Conservation (phyloP, 129 eudicot genomes). For the Apium graveolens region DNA sequence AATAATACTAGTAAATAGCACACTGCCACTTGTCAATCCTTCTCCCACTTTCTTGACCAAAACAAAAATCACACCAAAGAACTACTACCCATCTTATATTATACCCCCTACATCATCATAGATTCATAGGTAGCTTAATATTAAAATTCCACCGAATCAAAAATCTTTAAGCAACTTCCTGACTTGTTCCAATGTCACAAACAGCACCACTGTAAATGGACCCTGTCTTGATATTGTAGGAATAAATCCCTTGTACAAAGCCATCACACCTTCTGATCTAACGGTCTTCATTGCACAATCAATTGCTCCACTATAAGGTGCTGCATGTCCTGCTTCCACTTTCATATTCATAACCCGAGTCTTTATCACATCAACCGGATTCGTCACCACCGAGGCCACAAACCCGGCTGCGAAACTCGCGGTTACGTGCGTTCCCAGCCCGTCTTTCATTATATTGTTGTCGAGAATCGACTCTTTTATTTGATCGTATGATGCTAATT, state of each 20-base stretch:
- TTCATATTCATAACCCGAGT: conserved; percentile 88
- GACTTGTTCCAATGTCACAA: conserved; percentile 84
- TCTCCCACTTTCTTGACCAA: not conserved
- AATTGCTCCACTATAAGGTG: conserved; percentile 58
- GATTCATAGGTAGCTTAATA: conserved; percentile 17
- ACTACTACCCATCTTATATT: not conserved
- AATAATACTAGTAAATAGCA: not conserved
- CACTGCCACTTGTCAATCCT: not conserved
- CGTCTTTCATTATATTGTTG: conserved; percentile 52
- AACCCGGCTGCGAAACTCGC: conserved; percentile 94
- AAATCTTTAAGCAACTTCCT: conserved; percentile 79
- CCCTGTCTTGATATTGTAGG: conserved; percentile 92
- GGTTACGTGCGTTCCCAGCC: conserved; percentile 76
- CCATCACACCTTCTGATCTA: conserved; percentile 58
- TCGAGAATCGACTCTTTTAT: conserved; percentile 54
- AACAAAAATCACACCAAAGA: conserved; percentile 1
- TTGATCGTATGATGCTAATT: conserved; percentile 78
- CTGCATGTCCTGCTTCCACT: conserved; percentile 48
- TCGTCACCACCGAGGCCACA: conserved; percentile 75
- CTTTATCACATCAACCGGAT: conserved; percentile 81
- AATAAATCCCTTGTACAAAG: conserved; percentile 75
- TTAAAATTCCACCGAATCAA: not conserved
- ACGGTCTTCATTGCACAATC: conserved; percentile 71
- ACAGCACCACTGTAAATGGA: conserved; percentile 82
- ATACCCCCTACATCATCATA: conserved; percentile 16